Percentiles rank a stretch among this genome's conserved stretches.
phyloP scores from a whole-genome alignment of 2,329 filamentous ascomycete genomes.

The Hypomyces perniciosus region DNA sequence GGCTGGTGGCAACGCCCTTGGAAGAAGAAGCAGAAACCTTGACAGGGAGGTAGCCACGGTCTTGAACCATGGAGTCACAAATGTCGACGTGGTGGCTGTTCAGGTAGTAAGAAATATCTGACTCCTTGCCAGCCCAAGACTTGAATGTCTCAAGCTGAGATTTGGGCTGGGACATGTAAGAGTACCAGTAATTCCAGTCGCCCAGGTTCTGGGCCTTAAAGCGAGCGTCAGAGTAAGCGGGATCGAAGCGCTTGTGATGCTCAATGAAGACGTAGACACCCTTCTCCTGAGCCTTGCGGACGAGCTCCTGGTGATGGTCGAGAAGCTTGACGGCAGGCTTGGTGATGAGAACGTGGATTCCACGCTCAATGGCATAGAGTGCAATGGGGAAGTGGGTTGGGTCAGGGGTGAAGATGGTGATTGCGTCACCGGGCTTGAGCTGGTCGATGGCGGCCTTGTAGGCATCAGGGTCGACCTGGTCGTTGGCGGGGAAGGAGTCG shows the following conservation, averaged over 20 bases:
- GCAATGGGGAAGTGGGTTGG: conserved; percentile 90
- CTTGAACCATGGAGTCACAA: conserved; percentile 82
- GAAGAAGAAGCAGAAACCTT: conserved; percentile 73
- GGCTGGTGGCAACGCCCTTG: conserved; percentile 67
- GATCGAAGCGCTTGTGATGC: conserved; percentile 95
- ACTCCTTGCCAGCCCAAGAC: conserved; percentile 86
- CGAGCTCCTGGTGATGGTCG: conserved; percentile 68
- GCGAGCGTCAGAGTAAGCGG: conserved; percentile 82
- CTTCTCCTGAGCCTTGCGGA: conserved; percentile 64
- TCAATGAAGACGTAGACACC: conserved; percentile 89
- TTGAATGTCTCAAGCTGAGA: conserved; percentile 91
- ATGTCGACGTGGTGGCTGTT: conserved; percentile 94
- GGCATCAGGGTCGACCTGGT: conserved; percentile 66
- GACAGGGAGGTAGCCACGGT: conserved; percentile 64
- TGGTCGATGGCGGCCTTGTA: conserved; percentile 88
- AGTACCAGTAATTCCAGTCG: conserved; percentile 98
- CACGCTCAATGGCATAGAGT: conserved; percentile 81
- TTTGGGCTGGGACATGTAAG: conserved; percentile 92
- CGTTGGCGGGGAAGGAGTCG: conserved; percentile 72
- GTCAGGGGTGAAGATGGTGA: conserved; percentile 95
- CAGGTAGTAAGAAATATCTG: conserved; percentile 92
- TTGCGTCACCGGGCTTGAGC: conserved; percentile 74
- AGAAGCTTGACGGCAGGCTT: conserved; percentile 89
- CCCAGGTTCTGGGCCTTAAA: conserved; percentile 70
- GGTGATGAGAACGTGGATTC: conserved; percentile 86